These are phyloP conservation scores for Penstemon eatonii DNA, from an alignment of 257 asterid species.

Conservation along the genomic window DNA sequence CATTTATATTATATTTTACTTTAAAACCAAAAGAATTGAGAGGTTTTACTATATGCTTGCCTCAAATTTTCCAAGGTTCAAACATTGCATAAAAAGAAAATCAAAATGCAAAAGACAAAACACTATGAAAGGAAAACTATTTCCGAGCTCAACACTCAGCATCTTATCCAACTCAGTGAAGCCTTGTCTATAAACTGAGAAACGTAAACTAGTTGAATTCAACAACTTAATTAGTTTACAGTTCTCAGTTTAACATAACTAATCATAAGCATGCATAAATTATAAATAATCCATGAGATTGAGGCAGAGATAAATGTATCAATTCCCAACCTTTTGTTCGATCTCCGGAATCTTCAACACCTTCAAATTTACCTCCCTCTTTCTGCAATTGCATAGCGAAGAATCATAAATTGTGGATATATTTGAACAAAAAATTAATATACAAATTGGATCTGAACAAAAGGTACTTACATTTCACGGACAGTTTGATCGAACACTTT, in stretches of 20 bases:
- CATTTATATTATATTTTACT: too few relatives aligned
- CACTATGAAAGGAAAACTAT: not conserved
- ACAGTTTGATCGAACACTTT: slow-evolving; percentile 96
- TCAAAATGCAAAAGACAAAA: not conserved
- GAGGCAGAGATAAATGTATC: slow-evolving; percentile 17
- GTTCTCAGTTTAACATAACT: not conserved
- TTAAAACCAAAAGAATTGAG: too few relatives aligned
- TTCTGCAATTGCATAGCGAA: slow-evolving; percentile 48
- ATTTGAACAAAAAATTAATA: slow-evolving; percentile 8
- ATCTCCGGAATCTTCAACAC: slow-evolving; percentile 95
- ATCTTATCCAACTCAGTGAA: slow-evolving; percentile 1
- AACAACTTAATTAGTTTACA: not conserved
- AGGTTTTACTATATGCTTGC: too few relatives aligned
- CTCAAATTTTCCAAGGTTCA: not conserved
- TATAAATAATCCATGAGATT: not conserved
- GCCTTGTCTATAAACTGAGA: not conserved
- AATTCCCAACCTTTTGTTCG: slow-evolving; percentile 72
- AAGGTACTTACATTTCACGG: slow-evolving; percentile 75
- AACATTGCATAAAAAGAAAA: slow-evolving; percentile 1
- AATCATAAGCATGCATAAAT: not conserved
- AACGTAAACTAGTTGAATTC: not conserved
- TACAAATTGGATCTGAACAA: slow-evolving; percentile 18
- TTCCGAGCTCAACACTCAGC: slow-evolving; percentile 10
- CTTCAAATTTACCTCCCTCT: slow-evolving; percentile 97
- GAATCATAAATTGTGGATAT: not conserved